Evolutionary conservation across 805 yeast species (phyloP).

Genomic region (Isabelozyma pseudorhagii): DNA sequence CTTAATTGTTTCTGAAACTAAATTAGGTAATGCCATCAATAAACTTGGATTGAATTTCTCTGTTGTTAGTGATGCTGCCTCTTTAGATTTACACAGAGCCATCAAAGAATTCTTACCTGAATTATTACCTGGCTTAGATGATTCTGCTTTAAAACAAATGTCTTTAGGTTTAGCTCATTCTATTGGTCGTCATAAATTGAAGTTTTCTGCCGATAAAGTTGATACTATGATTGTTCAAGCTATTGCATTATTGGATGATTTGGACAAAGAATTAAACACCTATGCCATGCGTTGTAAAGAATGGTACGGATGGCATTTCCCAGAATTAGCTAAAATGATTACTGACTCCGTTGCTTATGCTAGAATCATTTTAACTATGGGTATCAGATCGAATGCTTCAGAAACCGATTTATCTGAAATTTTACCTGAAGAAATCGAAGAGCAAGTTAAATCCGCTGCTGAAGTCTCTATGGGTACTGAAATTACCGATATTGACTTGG

Average conservation of each 20-base stretch:
- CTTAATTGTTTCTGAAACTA: slow-evolving; percentile 90
- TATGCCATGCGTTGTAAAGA: slow-evolving; percentile 99
- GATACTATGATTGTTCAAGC: slow-evolving; percentile 99
- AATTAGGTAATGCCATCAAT: slow-evolving; percentile 94
- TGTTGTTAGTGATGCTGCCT: slow-evolving; percentile 92
- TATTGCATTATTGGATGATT: slow-evolving; percentile 91
- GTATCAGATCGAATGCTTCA: slow-evolving; percentile 85
- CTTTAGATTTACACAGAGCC: slow-evolving; percentile 92
- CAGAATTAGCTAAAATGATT: slow-evolving; percentile 96
- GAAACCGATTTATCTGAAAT: slow-evolving; percentile 72
- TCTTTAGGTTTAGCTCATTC: slow-evolving; percentile 98
- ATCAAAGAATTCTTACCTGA: slow-evolving; percentile 93
- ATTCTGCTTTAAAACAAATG: slow-evolving; percentile 85
- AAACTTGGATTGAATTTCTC: slow-evolving; percentile 84
- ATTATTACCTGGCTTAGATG: slow-evolving; percentile 88
- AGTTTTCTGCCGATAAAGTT: slow-evolving; percentile 96
- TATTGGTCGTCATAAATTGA: slow-evolving; percentile 95
- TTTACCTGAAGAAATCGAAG: slow-evolving; percentile 46
- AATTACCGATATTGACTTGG: slow-evolving; percentile 86
- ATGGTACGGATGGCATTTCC: slow-evolving; percentile 99
- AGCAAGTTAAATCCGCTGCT: slow-evolving; percentile 85
- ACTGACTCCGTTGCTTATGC: slow-evolving; percentile 96
- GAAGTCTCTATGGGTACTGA: slow-evolving; percentile 99
- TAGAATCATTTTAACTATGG: slow-evolving; percentile 90
- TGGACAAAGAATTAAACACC: slow-evolving; percentile 96